Evolutionary conservation across 768 basidiomycete species (phyloP), one percentile per base, ranked within the genome.

Genomic region (Sarcomyxa edulis): DNA sequence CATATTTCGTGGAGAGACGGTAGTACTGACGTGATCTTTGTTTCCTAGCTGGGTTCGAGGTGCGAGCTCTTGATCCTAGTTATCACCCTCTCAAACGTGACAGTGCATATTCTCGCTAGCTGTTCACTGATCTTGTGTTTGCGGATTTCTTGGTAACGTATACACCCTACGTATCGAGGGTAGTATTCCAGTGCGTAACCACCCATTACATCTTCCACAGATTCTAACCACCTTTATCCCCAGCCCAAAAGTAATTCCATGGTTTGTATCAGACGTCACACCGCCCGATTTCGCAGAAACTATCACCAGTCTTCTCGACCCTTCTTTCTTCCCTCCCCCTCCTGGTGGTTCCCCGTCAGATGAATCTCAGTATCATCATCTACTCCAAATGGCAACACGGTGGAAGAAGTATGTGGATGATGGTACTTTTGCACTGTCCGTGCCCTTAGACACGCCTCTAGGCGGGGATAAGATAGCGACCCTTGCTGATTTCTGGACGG

Each of bases 231-330:
- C 10, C n/a, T 21, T 18, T 7, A 33, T 16, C 15, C 30, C 5
- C 44, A 95, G 93, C 62, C 89, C 93, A 0, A 97, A 99, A 58
- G 66, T 86, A 7, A 85, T 97, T 36, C 94, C 94, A 0, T 99
- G 95, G 93, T 99, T 98, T 55, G 94, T 97, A 32, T 92, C 88
- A 8, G 91, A 96, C 56, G 92, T 94, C 19, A 86, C 88, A 4
- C 93, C 95, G 1, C 64, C 71, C 18, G 95, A 99, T 58, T 96
- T 96, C 58, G 48, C 55, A 18, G 58, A 65, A 34, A 73, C 78
- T 0, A 71, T 94, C 40, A 37, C 55, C 2, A 68, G 67, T 6
- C 66, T 93, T 1, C 69, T 83, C 30, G 71, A 79, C 30, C 66
- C 75, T 2, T 63, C 76, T 7, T 92, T 94, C 67, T 79, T 84